phyloP scores from a whole-genome alignment of 345 rosid genomes.

The Citrus hindsii region DNA sequence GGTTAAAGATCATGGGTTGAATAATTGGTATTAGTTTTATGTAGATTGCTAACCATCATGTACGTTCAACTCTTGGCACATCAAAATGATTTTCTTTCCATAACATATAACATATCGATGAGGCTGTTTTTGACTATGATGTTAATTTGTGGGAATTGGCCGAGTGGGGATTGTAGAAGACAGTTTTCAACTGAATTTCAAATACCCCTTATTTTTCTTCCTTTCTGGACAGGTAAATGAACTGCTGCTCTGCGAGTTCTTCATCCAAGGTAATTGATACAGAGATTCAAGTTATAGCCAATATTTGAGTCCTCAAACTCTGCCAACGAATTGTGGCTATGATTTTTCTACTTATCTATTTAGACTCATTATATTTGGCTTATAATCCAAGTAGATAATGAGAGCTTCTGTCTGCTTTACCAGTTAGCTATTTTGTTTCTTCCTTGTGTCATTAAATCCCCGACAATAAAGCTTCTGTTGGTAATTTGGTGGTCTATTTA shows the following conservation, averaged over 20 bases:
- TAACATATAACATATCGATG: not conserved
- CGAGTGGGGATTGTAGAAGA: not conserved
- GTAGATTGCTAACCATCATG: not conserved
- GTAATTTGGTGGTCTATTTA: not conserved
- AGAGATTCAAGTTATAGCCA: not conserved
- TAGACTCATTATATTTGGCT: not conserved
- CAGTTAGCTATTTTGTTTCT: not conserved
- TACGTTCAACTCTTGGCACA: not conserved
- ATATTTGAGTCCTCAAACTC: not conserved
- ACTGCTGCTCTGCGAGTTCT: not conserved
- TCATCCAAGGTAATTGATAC: not conserved
- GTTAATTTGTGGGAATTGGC: not conserved
- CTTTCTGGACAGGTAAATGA: constrained; percentile 23
- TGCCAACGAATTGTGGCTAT: not conserved
- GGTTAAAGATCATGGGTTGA: not conserved
- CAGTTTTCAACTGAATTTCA: not conserved
- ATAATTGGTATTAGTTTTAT: not conserved
- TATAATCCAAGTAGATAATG: not conserved
- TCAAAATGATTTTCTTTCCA: not conserved
- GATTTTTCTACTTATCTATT: not conserved
- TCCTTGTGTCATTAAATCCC: not conserved
- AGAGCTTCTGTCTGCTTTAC: not conserved
- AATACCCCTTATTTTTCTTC: not conserved
- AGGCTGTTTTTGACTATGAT: not conserved
- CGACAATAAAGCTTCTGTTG: not conserved